These are phyloP conservation scores for Cardamine chenopodiifolia DNA, from an alignment of 345 rosid species.

Conservation along the genomic window DNA sequence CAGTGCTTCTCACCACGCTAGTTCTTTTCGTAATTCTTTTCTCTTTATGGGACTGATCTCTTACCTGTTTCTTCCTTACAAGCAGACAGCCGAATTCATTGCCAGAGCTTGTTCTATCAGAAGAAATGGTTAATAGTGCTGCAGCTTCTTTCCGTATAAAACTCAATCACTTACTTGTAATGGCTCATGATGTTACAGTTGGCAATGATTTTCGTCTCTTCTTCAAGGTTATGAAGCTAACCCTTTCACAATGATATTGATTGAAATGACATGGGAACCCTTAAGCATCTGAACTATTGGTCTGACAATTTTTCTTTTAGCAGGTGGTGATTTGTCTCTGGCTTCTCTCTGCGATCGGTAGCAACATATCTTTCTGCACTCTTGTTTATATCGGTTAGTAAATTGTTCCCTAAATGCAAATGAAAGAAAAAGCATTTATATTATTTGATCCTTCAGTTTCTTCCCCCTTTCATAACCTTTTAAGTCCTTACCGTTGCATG, in stretches of 20 bases:
- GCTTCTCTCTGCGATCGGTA: conserved; percentile 81
- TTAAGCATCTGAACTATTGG: conserved; percentile 2
- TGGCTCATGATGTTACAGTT: conserved; percentile 85
- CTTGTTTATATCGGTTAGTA: conserved; percentile 79
- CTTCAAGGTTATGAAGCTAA: conserved; percentile 57
- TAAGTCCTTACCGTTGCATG: background rate
- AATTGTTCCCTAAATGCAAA: conserved; percentile 6
- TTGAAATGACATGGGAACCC: background rate
- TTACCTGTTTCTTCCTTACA: background rate
- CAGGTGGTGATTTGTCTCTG: conserved; percentile 90
- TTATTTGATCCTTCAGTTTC: background rate
- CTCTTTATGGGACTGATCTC: background rate
- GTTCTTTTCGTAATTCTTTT: background rate
- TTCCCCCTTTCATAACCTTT: background rate
- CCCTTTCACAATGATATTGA: conserved; percentile 1
- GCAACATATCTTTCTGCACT: conserved; percentile 84
- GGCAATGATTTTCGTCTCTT: conserved; percentile 83
- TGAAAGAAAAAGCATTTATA: background rate
- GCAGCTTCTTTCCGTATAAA: conserved; percentile 84
- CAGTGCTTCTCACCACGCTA: background rate
- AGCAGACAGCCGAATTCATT: conserved; percentile 47
- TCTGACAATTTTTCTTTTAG: conserved; percentile 31
- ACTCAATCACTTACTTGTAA: conserved; percentile 70
- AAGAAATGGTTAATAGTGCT: conserved; percentile 80
- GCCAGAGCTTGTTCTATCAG: conserved; percentile 79